These are phyloP conservation scores for Kregervanrija delftensis DNA, from an alignment of 805 yeast species.

Conservation along the genomic window DNA sequence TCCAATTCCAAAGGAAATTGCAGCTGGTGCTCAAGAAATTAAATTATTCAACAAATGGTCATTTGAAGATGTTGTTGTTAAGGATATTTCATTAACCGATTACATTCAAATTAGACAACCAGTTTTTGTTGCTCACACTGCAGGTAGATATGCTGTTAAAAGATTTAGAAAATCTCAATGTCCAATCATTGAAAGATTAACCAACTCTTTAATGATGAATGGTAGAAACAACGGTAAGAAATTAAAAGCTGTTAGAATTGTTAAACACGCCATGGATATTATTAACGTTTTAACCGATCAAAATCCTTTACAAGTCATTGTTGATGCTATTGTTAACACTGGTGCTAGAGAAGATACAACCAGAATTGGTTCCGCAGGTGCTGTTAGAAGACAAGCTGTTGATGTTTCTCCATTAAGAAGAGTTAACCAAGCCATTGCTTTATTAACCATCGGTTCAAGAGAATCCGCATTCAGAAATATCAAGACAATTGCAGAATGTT, in stretches of 20 bases:
- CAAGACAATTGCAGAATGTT: slow-evolving; percentile 99
- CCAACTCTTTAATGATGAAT: slow-evolving; percentile 99
- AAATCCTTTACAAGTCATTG: slow-evolving; percentile 99
- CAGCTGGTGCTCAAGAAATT: slow-evolving; percentile 92
- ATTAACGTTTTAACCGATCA: slow-evolving; percentile 94
- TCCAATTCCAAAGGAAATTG: slow-evolving; percentile 93
- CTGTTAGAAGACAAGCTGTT: slow-evolving; percentile 99
- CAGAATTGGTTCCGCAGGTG: slow-evolving; percentile 99
- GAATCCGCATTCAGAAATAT: slow-evolving; percentile 99
- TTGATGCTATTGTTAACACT: slow-evolving; percentile 98
- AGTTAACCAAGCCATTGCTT: slow-evolving; percentile 98
- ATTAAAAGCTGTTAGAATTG: slow-evolving; percentile 99
- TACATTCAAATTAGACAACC: slow-evolving; percentile 98
- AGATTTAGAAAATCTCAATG: slow-evolving; percentile 99
- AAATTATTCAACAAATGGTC: slow-evolving; percentile 99
- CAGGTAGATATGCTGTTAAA: slow-evolving; percentile 99
- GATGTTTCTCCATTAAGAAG: slow-evolving; percentile 99
- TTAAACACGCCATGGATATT: slow-evolving; percentile 98
- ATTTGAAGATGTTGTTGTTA: slow-evolving; percentile 93
- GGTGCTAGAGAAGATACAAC: slow-evolving; percentile 99
- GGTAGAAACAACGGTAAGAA: slow-evolving; percentile 99
- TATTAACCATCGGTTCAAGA: slow-evolving; percentile 99
- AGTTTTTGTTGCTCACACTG: slow-evolving; percentile 97
- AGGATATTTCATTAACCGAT: slow-evolving; percentile 97
- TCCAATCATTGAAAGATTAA: slow-evolving; percentile 98